Conservation (phyloP, 139 green algal genomes). For the Zygnema circumcarinatum region DNA sequence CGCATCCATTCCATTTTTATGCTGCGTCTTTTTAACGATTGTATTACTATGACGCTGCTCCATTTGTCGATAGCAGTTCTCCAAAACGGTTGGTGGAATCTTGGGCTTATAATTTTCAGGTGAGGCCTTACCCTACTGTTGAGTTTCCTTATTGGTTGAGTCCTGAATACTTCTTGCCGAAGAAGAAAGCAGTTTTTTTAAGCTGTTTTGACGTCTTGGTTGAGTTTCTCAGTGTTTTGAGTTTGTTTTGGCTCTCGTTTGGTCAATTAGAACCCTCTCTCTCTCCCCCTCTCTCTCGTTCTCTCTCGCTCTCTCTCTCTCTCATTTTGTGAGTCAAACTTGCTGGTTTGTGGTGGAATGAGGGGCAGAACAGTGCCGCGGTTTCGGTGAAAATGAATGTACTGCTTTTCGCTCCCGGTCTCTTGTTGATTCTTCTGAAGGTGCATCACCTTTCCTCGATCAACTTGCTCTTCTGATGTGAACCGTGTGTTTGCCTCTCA, state of each 20-base stretch:
- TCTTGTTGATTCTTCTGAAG: conserved; percentile 73
- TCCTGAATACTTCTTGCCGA: no score
- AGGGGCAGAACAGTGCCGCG: conserved; percentile 60
- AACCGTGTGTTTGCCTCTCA: no score
- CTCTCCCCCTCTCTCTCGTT: no score
- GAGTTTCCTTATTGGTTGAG: no score
- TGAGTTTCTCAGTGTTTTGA: no score
- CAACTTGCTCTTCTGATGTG: background rate
- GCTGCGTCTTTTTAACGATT: conserved; percentile 89
- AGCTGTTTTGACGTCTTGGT: no score
- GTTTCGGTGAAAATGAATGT: conserved; percentile 92
- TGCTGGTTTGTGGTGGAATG: background rate
- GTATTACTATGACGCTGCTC: conserved; percentile 74
- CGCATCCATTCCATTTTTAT: conserved; percentile 86
- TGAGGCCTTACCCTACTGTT: no score
- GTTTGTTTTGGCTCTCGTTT: no score
- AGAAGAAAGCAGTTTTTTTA: no score
- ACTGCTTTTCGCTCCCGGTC: conserved; percentile 77
- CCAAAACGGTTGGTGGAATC: conserved; percentile 18
- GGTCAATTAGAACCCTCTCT: no score
- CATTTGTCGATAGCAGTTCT: conserved; percentile 64
- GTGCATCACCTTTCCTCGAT: background rate
- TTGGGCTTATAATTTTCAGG: conserved; percentile 43
- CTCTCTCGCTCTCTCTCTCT: background rate
- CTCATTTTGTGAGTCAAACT: background rate